These are phyloP conservation scores for Colletotrichum neosansevieriae DNA, from an alignment of 2,329 filamentous ascomycete species.

Conservation along the genomic window DNA sequence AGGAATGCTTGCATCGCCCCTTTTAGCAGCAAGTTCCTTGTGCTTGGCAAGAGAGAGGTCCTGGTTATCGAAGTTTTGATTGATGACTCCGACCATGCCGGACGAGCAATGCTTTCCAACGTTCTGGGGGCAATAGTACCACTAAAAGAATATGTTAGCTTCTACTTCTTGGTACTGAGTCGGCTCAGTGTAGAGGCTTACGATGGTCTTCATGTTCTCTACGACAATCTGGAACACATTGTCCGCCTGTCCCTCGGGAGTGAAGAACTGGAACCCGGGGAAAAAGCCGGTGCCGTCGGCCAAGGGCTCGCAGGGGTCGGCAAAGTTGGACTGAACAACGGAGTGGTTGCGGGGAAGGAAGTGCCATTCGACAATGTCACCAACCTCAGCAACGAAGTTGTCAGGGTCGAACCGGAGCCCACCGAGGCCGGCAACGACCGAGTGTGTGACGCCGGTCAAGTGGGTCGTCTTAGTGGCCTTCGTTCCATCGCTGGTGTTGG, in stretches of 20 bases:
- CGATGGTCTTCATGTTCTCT: constrained; percentile 54
- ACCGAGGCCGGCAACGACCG: constrained; percentile 58
- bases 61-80: constrained; percentile 57
- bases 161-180: background rate
- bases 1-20: constrained; percentile 46
- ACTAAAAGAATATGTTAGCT: constrained; percentile 29
- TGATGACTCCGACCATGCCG: constrained; percentile 64
- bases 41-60: constrained; percentile 54
- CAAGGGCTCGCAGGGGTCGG: constrained; percentile 56
- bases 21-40: constrained; percentile 51
- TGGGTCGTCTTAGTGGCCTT: constrained; percentile 49
- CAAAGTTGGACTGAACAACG: constrained; percentile 58
- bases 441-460: constrained; percentile 57
- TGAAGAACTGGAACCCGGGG: constrained; percentile 59
- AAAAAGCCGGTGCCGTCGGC: constrained; percentile 55
- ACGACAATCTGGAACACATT: constrained; percentile 60
- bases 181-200: constrained; percentile 55
- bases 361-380: constrained; percentile 66
- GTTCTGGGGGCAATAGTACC: constrained; percentile 56
- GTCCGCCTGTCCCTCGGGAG: constrained; percentile 49
- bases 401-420: constrained; percentile 65
- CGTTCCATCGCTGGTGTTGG: constrained; percentile 48
- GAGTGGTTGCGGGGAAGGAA: constrained; percentile 66
- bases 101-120: constrained; percentile 58
- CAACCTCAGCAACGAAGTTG: constrained; percentile 60